Conservation (phyloP, 768 basidiomycete genomes). For the Phallus indusiatus region DNA sequence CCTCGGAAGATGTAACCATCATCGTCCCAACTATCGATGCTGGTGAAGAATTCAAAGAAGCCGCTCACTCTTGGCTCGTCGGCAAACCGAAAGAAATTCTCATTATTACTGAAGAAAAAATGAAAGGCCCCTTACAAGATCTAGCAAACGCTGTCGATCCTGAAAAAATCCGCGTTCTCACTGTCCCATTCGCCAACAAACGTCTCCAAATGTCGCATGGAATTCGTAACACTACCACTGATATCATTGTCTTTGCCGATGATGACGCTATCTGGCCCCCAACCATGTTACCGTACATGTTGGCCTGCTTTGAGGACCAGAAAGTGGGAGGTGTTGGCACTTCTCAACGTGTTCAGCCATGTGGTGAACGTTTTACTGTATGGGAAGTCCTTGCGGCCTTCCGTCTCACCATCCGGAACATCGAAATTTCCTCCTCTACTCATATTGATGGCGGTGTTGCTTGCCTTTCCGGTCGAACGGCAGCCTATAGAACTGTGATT, state of each 20-base stretch:
- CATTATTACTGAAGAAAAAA: conserved; percentile 78
- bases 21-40: conserved; percentile 96
- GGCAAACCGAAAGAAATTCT: conserved; percentile 82
- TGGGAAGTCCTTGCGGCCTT: conserved; percentile 96
- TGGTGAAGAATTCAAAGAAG: conserved; percentile 91
- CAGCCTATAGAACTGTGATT: conserved; percentile 89
- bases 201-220: conserved; percentile 91
- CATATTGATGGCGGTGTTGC: conserved; percentile 92
- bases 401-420: conserved; percentile 86
- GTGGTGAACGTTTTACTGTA: conserved; percentile 72
- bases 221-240: conserved; percentile 82
- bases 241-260: conserved; percentile 91
- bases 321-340: conserved; percentile 90
- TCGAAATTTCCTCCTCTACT: conserved; percentile 81
- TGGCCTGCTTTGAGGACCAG: conserved; percentile 93
- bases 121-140: conserved; percentile 81
- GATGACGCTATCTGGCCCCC: conserved; percentile 96
- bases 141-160: conserved; percentile 85
- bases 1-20: conserved; percentile 90
- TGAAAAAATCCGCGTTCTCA: conserved; percentile 72
- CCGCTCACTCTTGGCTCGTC: conserved; percentile 85
- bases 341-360: conserved; percentile 77
- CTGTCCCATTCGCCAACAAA: conserved; percentile 90
- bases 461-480: conserved; percentile 87
- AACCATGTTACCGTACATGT: conserved; percentile 77